Percentiles rank a stretch among this genome's conserved stretches.
These are phyloP conservation scores for Calonectria multiphialidica DNA, from an alignment of 2,329 filamentous ascomycete genomes.

Conservation along the genomic window DNA sequence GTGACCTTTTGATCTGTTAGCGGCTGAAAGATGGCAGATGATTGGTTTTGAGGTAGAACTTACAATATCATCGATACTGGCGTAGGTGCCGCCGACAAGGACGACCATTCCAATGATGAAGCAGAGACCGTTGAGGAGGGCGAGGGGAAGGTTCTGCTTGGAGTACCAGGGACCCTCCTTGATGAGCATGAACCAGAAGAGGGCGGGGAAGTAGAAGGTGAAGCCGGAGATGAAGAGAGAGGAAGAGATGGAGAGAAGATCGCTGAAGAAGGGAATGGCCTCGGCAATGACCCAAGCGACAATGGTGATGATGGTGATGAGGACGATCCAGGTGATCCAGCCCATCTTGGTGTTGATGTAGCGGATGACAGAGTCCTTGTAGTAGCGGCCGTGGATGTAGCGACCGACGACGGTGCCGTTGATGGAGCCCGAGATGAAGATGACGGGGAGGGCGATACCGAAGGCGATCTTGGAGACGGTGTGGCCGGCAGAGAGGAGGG, in stretches of 20 bases:
- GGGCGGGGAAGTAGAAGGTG: constrained; percentile 52
- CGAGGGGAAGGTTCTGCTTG: constrained; percentile 11
- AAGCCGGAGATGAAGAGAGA: constrained; percentile 58
- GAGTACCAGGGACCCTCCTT: constrained; percentile 34
- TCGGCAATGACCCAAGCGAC: constrained; percentile 77
- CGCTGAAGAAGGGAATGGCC: constrained; percentile 66
- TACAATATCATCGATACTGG: constrained; percentile 23
- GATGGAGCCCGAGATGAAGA: constrained; percentile 65
- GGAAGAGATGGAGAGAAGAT: constrained; percentile 53
- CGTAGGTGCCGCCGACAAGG: constrained; percentile 25
- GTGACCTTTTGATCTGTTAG: constrained; percentile 36
- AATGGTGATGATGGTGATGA: constrained; percentile 69
- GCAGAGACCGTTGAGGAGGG: constrained; percentile 5
- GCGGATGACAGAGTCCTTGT: constrained; percentile 49
- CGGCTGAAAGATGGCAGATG: neutral
- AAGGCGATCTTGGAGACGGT: constrained; percentile 72
- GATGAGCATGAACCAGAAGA: constrained; percentile 54
- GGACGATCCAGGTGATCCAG: constrained; percentile 65
- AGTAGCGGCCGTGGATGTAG: constrained; percentile 53
- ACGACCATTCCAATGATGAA: constrained; percentile 22
- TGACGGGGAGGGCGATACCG: constrained; percentile 68
- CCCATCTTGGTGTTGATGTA: constrained; percentile 55
- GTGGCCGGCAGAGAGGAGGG: constrained; percentile 70
- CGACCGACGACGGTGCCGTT: constrained; percentile 58
- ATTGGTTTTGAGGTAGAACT: neutral